Conservation (phyloP, 768 basidiomycete genomes). For the Rhizopogon salebrosus region DNA sequence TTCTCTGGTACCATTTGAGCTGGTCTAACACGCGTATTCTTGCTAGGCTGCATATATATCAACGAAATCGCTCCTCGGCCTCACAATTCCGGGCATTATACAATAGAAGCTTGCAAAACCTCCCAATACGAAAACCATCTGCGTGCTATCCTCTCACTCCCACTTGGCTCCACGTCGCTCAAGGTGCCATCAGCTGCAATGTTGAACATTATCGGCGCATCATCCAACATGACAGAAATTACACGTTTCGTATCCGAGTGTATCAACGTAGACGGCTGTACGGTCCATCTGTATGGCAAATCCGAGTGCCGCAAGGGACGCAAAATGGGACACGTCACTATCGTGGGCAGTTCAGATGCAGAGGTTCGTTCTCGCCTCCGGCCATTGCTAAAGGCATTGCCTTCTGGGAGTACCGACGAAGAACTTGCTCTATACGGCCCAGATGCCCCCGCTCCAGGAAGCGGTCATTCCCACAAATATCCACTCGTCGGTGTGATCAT, state of each 20-base stretch:
- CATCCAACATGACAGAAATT: constrained; percentile 59
- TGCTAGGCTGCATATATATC: constrained; percentile 66
- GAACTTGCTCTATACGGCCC: constrained; percentile 57
- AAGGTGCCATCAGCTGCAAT: constrained; percentile 85
- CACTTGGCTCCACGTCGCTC: constrained; percentile 82
- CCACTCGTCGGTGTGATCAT: constrained; percentile 94
- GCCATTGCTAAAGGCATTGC: constrained; percentile 64
- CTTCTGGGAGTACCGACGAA: constrained; percentile 32
- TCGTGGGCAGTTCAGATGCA: constrained; percentile 80
- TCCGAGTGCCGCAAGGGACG: constrained; percentile 80
- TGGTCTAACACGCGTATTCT: neutral
- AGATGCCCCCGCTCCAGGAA: constrained; percentile 33
- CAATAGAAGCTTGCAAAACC: constrained; percentile 94
- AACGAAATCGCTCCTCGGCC: constrained; percentile 99
- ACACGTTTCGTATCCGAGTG: constrained; percentile 52
- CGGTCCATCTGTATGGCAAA: constrained; percentile 94
- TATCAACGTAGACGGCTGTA: constrained; percentile 66
- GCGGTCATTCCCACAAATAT: constrained; percentile 53
- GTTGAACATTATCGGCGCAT: constrained; percentile 92
- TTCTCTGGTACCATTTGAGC: neutral
- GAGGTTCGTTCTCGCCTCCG: constrained; percentile 65
- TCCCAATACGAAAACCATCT: constrained; percentile 98
- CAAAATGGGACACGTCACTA: constrained; percentile 97
- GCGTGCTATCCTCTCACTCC: constrained; percentile 85
- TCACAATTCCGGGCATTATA: constrained; percentile 98